Evolutionary conservation across 1,284 basidiomycete species (phyloP).

Genomic region (Veloporphyrellus conicus): DNA sequence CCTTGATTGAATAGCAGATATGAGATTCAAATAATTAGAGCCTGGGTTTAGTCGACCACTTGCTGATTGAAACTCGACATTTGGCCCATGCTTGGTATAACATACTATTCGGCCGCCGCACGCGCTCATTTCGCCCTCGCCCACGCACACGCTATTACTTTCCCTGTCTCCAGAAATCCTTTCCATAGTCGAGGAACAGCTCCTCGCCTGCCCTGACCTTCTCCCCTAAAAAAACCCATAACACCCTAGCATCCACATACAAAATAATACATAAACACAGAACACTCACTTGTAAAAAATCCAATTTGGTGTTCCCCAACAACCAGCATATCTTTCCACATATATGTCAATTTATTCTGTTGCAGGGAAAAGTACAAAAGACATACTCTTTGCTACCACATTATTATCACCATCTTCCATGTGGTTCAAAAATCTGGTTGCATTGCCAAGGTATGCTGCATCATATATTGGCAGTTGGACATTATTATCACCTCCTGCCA

Average conservation of each 20-base stretch:
- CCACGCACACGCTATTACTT: too few species aligned
- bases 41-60: too few species aligned
- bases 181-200: constrained; percentile 47
- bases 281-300: constrained; percentile 41
- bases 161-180: constrained; percentile 26
- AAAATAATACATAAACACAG: constrained; percentile 11
- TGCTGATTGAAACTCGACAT: too few species aligned
- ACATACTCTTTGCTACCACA: constrained; percentile 40
- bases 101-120: too few species aligned
- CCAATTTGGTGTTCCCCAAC: constrained; percentile 51
- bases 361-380: background rate
- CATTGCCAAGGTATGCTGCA: constrained; percentile 49
- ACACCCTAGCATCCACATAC: background rate
- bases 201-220: constrained; percentile 38
- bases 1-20: too few species aligned
- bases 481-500: constrained; percentile 21
- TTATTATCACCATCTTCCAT: constrained; percentile 32
- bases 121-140: too few species aligned
- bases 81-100: too few species aligned
- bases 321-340: constrained; percentile 35
- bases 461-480: constrained; percentile 35
- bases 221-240: constrained; percentile 27
- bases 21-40: too few species aligned
- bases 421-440: constrained; percentile 56
- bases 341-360: background rate